Evolutionary conservation across 2,329 filamentous ascomycete genomes (phyloP).

Genomic region (Alternaria sp.): DNA sequence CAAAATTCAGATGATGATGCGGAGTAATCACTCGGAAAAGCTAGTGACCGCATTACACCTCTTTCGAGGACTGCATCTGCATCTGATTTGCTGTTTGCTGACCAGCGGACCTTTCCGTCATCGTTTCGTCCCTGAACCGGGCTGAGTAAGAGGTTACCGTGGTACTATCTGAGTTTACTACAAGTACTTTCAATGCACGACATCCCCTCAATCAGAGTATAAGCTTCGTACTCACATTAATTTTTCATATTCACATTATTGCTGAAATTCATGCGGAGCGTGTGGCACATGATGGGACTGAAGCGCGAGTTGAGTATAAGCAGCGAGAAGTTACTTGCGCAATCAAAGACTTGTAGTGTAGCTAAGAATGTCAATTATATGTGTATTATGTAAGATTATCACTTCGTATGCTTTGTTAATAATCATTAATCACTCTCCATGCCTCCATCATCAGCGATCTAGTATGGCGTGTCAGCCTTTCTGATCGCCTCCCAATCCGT

Average conservation of each 20-base stretch:
- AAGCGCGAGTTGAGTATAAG: too few species aligned
- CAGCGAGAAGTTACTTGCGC: too few species aligned
- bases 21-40: background rate
- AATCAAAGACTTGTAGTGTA: background rate
- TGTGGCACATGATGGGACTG: too few species aligned
- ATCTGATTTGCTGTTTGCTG: background rate
- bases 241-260: too few species aligned
- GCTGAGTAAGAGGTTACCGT: background rate
- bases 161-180: background rate
- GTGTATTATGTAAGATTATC: background rate
- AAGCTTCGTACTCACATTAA: too few species aligned
- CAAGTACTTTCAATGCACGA: too few species aligned
- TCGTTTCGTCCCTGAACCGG: background rate
- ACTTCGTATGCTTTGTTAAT: background rate
- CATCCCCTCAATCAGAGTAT: too few species aligned
- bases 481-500: slow-evolving; percentile 35
- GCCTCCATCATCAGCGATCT: background rate
- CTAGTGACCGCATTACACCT: background rate
- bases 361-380: background rate
- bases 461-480: slow-evolving; percentile 42
- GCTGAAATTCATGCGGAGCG: too few species aligned
- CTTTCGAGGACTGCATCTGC: background rate
- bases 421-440: background rate
- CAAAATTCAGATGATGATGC: background rate
- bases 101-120: background rate